A percentile compares a stretch with the other conserved stretches of the same genome.
Conservation (phyloP, 192 early-diverging fungal species). For the Backusella circina region DNA sequence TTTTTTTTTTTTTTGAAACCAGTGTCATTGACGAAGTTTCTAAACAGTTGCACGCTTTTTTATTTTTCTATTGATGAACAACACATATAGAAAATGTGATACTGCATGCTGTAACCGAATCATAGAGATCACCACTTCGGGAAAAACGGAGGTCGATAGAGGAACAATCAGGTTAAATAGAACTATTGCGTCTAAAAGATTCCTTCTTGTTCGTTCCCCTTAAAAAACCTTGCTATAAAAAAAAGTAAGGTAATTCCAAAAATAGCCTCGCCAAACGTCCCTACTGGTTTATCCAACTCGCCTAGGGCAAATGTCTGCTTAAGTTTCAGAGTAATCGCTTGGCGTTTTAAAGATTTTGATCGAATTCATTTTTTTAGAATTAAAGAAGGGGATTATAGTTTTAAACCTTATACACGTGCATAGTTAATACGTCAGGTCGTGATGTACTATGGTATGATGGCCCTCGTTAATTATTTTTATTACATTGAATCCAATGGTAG, state of each 20-base stretch:
- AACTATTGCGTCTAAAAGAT: background rate
- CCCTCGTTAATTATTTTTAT: background rate
- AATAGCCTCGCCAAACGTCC: background rate
- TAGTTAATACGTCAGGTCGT: background rate
- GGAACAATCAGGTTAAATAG: background rate
- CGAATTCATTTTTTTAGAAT: background rate
- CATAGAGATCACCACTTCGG: background rate
- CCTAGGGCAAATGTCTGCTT: background rate
- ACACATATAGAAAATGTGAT: background rate
- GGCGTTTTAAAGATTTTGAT: background rate
- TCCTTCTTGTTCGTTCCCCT: background rate
- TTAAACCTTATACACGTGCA: background rate
- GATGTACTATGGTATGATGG: background rate
- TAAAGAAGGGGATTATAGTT: background rate
- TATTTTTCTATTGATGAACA: background rate
- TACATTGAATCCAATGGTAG: background rate
- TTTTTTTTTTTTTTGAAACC: background rate
- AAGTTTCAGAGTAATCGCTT: conserved; percentile 2
- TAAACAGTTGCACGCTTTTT: background rate
- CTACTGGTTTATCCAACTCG: background rate
- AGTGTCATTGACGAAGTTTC: background rate
- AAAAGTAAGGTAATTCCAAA: background rate
- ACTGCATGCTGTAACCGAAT: background rate
- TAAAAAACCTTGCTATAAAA: background rate
- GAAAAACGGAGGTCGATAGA: background rate